Base-by-base conservation (phyloP, 805 yeast species). In the Saccharomycopsis selenospora region DNA sequence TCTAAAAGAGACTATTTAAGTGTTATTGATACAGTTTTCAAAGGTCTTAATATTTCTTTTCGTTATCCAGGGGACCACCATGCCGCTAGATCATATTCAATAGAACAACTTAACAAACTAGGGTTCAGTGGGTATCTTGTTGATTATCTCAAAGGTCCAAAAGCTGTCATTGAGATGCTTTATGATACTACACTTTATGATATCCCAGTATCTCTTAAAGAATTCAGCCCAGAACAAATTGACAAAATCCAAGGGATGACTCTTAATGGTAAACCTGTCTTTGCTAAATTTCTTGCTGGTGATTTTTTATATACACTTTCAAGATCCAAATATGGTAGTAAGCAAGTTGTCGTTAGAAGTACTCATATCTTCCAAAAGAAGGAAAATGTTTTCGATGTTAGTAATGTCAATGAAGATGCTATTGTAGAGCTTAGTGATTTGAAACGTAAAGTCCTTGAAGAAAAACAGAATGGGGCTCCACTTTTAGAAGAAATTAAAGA, bases 51-150 rank as follows among this genome's bases (percentile, higher is more conserved):
- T 50, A 77, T 80, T 4, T 76, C 86, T 10, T 70, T 82, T 45
- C 77, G 88, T 71, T 74, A 79, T 51, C 26, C 69, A 3, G 55
- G 62, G 22, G 43, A 55, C 3, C 45, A 36, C 4, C 20, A 44
- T 46, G 53, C 48, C 42, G 42, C 48, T 36, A 66, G 57, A 30
- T 61, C 57, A 25, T 50, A 61, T 23, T 46, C 69, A 46, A 52
- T 49, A 2, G 68, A 67, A 6, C 59, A 71, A 43, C 56, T 88
- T 36, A 57, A 54, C 25, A 29, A 49, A 0, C 62, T 68, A 20
- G 96, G 96, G 0, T 89, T 93, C 62, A 95, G 85, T 48, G 93
- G 95, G 1, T 86, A 77, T 58, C 56, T 89, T 23, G 63, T 75
- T 2, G 96, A 93, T 57, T 77, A 77, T 53, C 58, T 91, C 2